Percentiles rank a stretch among this genome's conserved stretches.
Conservation (phyloP, 2,329 filamentous ascomycete genomes). For the Aspergillus glaucus region DNA sequence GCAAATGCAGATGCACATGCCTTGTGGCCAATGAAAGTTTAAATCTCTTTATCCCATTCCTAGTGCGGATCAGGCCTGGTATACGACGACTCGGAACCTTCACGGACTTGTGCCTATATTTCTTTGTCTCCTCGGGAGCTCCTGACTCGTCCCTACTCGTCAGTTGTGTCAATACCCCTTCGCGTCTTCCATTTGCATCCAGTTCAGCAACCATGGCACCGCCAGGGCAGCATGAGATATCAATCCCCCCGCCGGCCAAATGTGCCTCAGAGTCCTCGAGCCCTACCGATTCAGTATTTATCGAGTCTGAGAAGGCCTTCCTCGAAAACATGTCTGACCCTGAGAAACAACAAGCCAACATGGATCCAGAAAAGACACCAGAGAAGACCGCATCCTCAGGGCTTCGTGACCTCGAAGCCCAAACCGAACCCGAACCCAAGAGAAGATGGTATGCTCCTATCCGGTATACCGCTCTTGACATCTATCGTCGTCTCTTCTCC, state of each 20-base stretch:
- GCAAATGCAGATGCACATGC: neutral
- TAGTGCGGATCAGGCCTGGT: no score
- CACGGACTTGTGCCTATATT: no score
- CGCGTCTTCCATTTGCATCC: no score
- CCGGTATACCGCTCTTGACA: constrained; percentile 32
- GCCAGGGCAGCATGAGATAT: constrained; percentile 9
- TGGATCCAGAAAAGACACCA: neutral
- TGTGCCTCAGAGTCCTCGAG: constrained; percentile 7
- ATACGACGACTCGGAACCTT: no score
- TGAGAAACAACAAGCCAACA: neutral
- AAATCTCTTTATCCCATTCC: neutral
- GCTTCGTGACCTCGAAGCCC: constrained; percentile 24
- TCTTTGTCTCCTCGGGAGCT: no score
- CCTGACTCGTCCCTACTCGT: no score
- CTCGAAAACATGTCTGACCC: constrained; percentile 5
- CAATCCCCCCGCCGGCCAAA: constrained; percentile 12
- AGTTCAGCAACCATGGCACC: constrained; percentile 9
- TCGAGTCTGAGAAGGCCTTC: constrained; percentile 12
- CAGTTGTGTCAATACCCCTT: no score
- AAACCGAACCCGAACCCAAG: constrained; percentile 12
- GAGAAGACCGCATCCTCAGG: neutral
- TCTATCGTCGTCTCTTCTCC: constrained; percentile 40
- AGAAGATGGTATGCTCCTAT: constrained; percentile 23
- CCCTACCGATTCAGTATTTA: constrained; percentile 15
- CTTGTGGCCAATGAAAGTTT: neutral